Evolutionary conservation across 1,284 basidiomycete genomes (phyloP).

Genomic region (Cutaneotrichosporon daszewskae): DNA sequence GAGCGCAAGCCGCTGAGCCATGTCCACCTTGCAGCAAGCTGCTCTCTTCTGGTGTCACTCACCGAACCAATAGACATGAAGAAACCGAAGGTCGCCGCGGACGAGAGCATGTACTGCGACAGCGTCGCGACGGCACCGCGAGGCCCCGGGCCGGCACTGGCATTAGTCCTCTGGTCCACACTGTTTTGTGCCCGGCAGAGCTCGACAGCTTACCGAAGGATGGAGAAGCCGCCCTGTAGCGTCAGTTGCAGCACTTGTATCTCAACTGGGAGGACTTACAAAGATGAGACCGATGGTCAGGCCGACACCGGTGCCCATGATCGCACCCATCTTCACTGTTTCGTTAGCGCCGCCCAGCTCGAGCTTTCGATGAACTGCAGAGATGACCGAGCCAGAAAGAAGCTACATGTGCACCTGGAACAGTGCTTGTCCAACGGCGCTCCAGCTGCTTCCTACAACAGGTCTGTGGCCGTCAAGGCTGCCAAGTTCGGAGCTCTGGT

Average conservation of each 20-base stretch:
- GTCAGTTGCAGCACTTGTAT: constrained; percentile 2
- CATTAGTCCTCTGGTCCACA: not conserved
- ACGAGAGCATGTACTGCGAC: constrained; percentile 84
- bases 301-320: constrained; percentile 84
- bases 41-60: constrained; percentile 11
- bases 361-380: not conserved
- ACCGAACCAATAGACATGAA: constrained; percentile 49
- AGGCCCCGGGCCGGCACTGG: constrained; percentile 77
- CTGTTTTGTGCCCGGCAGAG: not conserved
- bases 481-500: too few species aligned
- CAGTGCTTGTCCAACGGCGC: too few species aligned
- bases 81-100: constrained; percentile 48
- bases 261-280: constrained; percentile 37
- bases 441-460: too few species aligned
- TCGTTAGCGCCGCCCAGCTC: not conserved
- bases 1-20: not conserved
- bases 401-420: too few species aligned
- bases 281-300: constrained; percentile 95
- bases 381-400: not conserved
- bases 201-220: constrained; percentile 60
- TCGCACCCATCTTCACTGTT: constrained; percentile 73
- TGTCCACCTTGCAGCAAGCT: not conserved
- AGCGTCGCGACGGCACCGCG: constrained; percentile 78
- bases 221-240: constrained; percentile 57
- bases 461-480: too few species aligned